These are phyloP conservation scores for Notholithocarpus densiflorus DNA, from an alignment of 306 rosid genomes.

Conservation along the genomic window DNA sequence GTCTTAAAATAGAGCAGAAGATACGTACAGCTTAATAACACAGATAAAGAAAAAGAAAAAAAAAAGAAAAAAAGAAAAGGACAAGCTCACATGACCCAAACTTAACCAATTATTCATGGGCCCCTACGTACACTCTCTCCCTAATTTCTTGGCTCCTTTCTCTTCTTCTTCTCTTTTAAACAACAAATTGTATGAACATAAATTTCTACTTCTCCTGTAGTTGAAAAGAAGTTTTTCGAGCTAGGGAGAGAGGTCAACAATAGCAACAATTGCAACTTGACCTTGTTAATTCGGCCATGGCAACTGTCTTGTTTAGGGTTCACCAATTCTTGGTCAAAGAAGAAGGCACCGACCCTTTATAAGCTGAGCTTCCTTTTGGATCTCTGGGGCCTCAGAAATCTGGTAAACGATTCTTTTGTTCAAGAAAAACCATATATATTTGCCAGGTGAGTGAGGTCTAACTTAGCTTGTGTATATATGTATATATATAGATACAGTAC, in stretches of 20 bases:
- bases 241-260: constrained; percentile 38
- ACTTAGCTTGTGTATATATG: not conserved
- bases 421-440: not conserved
- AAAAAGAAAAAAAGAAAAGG: constrained; percentile 34
- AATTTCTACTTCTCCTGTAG: not conserved
- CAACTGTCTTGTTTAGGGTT: constrained; percentile 50
- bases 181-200: not conserved
- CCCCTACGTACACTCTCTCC: constrained; percentile 49
- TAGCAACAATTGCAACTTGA: constrained; percentile 20
- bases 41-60: constrained; percentile 16
- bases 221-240: too few species aligned
- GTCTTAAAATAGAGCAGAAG: constrained; percentile 29
- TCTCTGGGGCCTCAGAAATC: constrained; percentile 40
- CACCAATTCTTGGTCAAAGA: constrained; percentile 48
- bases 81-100: constrained; percentile 69
- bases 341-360: constrained; percentile 57
- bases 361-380: constrained; percentile 11
- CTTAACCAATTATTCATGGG: constrained; percentile 50
- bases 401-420: constrained; percentile 20
- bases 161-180: not conserved
- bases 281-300: constrained; percentile 20
- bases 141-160: not conserved
- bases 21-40: constrained; percentile 19
- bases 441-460: constrained; percentile 24
- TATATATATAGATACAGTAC: not conserved